Conservation (phyloP, 768 basidiomycete genomes). For the Mycena kentingensis region DNA sequence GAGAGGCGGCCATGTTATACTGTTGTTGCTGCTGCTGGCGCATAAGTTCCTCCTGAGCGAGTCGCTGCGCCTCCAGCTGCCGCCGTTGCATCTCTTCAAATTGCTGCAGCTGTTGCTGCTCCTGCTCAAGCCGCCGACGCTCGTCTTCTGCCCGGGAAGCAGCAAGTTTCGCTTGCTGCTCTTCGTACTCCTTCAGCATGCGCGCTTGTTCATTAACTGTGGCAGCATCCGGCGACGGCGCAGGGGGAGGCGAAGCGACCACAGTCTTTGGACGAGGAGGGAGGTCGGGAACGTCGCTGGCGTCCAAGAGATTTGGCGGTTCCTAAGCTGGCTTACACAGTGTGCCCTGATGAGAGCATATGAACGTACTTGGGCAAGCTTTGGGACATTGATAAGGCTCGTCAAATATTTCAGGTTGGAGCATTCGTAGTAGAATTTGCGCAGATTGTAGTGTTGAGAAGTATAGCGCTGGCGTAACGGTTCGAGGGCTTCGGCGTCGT, state of each 20-base stretch:
- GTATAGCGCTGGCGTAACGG: constrained; percentile 86
- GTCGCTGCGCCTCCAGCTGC: constrained; percentile 85
- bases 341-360: not conserved
- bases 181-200: constrained; percentile 95
- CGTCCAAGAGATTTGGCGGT: constrained; percentile 91
- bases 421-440: constrained; percentile 99
- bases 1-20: constrained; percentile 69
- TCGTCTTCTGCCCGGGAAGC: constrained; percentile 84
- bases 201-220: constrained; percentile 89
- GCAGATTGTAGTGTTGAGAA: constrained; percentile 88
- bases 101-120: constrained; percentile 80
- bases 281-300: constrained; percentile 80
- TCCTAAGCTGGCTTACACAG: constrained; percentile 53
- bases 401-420: constrained; percentile 98
- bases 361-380: constrained; percentile 76
- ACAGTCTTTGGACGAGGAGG: constrained; percentile 79
- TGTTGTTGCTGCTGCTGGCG: constrained; percentile 82
- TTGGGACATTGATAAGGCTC: constrained; percentile 96
- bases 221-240: constrained; percentile 68
- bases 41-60: constrained; percentile 87
- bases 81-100: constrained; percentile 87
- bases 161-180: constrained; percentile 87
- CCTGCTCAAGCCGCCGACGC: constrained; percentile 70
- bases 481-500: constrained; percentile 84
- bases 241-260: constrained; percentile 64